These are phyloP conservation scores for Dothistroma pini DNA, from an alignment of 2,329 filamentous ascomycete species.

Conservation along the genomic window DNA sequence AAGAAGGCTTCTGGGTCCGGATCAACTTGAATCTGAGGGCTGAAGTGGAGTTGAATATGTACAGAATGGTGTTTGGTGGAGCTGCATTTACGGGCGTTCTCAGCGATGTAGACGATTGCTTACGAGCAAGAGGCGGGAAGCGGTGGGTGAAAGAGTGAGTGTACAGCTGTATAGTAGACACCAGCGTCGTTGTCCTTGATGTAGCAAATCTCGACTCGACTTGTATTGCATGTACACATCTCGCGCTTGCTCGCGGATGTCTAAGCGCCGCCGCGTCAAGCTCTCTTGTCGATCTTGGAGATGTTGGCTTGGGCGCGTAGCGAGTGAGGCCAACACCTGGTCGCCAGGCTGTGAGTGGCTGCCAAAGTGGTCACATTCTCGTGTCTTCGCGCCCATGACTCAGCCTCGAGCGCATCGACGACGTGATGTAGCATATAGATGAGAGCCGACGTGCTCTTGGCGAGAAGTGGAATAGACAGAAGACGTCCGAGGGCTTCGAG, in stretches of 20 bases:
- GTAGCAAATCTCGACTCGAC: slow-evolving; percentile 12
- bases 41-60: slow-evolving; percentile 6
- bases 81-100: slow-evolving; percentile 10
- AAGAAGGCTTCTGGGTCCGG: slow-evolving; percentile 39
- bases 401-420: slow-evolving; percentile 3
- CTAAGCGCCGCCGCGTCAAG: slow-evolving; percentile 4
- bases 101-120: slow-evolving; percentile 1
- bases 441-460: neutral
- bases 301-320: neutral
- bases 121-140: neutral
- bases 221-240: neutral
- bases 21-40: slow-evolving; percentile 16
- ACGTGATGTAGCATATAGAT: neutral
- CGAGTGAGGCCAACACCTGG: slow-evolving; percentile 1
- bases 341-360: neutral
- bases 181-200: slow-evolving; percentile 7
- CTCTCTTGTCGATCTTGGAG: neutral
- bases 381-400: neutral
- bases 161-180: slow-evolving; percentile 9
- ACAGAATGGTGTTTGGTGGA: slow-evolving; percentile 2
- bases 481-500: no score
- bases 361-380: neutral
- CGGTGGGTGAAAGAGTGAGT: neutral
- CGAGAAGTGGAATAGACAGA: neutral
- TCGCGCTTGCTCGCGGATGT: neutral